phyloP scores from a whole-genome alignment of 108 stramenopile genomes.

The Schizochytrium sp. region DNA sequence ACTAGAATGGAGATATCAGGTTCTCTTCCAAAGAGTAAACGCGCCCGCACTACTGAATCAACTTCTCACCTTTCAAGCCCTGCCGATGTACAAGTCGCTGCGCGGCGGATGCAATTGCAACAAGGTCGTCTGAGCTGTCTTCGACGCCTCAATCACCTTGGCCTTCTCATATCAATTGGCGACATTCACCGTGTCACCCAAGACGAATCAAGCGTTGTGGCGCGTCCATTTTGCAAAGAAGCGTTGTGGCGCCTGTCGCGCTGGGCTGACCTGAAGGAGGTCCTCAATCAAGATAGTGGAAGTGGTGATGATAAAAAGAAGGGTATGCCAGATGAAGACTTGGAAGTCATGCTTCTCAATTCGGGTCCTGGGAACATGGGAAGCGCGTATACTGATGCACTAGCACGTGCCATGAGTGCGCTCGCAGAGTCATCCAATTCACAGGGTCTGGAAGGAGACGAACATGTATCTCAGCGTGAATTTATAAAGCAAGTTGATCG shows the following conservation, averaged over 20 bases:
- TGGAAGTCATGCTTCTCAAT: constrained; percentile 2
- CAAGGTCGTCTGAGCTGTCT: constrained; percentile 39
- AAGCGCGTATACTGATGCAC: neutral
- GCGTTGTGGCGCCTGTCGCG: neutral
- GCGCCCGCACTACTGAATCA: neutral
- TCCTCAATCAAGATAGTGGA: neutral
- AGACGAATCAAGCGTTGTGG: constrained; percentile 13
- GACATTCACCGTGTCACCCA: neutral
- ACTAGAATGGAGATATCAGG: neutral
- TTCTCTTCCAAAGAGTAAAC: neutral
- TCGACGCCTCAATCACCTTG: constrained; percentile 19
- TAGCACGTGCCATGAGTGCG: constrained; percentile 17
- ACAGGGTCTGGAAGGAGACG: neutral
- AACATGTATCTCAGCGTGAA: neutral
- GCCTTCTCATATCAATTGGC: constrained; percentile 20
- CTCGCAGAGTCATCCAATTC: neutral
- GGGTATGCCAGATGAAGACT: neutral
- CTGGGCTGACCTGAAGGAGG: constrained; percentile 23
- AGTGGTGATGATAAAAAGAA: neutral
- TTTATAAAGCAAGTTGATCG: constrained; percentile 25
- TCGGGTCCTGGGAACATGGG: constrained; percentile 58
- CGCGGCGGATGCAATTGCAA: constrained; percentile 31
- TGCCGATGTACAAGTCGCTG: constrained; percentile 15
- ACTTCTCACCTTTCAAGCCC: neutral
- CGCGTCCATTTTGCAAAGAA: constrained; percentile 13